A percentile compares a stretch with the other conserved stretches of the same genome.
Conservation (phyloP, 768 basidiomycete genomes). For the Cytidiella melzeri region DNA sequence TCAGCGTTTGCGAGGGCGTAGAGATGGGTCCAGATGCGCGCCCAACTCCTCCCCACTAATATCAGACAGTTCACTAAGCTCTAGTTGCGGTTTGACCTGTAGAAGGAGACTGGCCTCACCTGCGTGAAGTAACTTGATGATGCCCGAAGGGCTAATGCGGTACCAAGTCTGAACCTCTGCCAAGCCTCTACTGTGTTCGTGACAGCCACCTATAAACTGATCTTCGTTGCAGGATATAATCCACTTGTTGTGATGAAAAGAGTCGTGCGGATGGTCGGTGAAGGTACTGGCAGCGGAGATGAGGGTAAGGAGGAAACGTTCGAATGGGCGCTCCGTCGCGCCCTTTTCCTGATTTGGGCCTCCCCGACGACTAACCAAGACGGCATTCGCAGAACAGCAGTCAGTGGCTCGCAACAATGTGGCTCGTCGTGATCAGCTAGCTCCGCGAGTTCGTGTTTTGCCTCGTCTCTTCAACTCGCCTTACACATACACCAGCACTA, state of each 20-base stretch:
- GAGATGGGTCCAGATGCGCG: background rate
- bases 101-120: background rate
- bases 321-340: background rate
- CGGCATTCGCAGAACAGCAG: too few species aligned
- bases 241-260: background rate
- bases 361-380: background rate
- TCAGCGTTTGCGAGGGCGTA: background rate
- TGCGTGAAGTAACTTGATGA: background rate
- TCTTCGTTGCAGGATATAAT: background rate
- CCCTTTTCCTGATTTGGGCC: background rate
- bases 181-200: background rate
- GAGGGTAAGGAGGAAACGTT: background rate
- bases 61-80: background rate
- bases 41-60: background rate
- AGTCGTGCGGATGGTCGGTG: background rate
- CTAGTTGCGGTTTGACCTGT: background rate
- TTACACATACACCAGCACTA: too few species aligned
- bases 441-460: too few species aligned
- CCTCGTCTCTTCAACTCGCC: too few species aligned
- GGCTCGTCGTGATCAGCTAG: too few species aligned
- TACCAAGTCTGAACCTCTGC: background rate
- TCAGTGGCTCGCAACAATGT: too few species aligned
- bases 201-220: background rate
- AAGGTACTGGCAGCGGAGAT: background rate
- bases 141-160: background rate